Evolutionary conservation across 176 grass and related monocot species (phyloP), one percentile per base, ranked within the genome.

Genomic region (Typha latifolia): DNA sequence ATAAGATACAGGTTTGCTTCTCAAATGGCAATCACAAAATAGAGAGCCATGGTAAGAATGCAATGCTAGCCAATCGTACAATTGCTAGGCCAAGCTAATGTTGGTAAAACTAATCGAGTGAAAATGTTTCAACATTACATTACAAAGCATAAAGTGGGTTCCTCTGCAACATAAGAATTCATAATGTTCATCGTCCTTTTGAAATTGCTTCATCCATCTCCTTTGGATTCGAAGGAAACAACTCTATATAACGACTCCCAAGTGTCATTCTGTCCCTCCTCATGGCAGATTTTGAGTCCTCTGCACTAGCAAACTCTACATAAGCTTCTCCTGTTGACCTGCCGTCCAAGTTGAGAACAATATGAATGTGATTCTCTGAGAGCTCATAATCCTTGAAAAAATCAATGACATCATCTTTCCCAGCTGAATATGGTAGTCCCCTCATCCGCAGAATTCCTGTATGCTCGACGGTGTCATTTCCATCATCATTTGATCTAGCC

Each of bases 251-350:
- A 23, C 70, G 77, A 8, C 56, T 79, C 14, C 82, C 82, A 0
- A 84, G 72, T 61, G 70, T 84, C 76, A 75, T 84, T 47, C 77
- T 84, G 47, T 84, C 82, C 64, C 79, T 79, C 49, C 32, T 70
- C 81, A 84, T 84, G 0, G 76, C 82, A 5, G 51, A 71, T 55
- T 70, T 79, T 27, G 82, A 78, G 4, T 66, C 66, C 32, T 84
- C 82, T 1, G 59, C 32, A 3, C 47, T 66, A 0, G 50, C 21
- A 18, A 84, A 84, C 76, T 79, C 82, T 49, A 75, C 82, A 52
- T 70, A 79, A 16, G 82, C 82, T 51, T 84, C 82, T 5, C 82
- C 82, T 0, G 76, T 79, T 4, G 76, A 64, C 32, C 72, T 78
- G 12, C 82, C 82, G 12, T 79, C 82, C 32, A 32, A 56, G 63